phyloP scores from a whole-genome alignment of 1,284 basidiomycete genomes.

The Calocybe gambosa region DNA sequence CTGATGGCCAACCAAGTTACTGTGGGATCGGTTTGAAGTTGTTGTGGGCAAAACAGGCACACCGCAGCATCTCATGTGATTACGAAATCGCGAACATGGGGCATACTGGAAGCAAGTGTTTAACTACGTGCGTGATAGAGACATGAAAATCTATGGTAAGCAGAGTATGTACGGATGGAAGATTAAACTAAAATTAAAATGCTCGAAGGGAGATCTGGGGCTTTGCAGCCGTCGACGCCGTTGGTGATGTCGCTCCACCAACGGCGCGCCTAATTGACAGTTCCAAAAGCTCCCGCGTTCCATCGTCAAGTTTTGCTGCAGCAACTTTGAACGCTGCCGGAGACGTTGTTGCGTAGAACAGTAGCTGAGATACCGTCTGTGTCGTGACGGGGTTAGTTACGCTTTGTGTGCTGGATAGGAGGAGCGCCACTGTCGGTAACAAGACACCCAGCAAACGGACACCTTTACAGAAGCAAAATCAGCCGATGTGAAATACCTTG shows the following conservation, averaged over 20 bases:
- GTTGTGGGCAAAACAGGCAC: too few species aligned
- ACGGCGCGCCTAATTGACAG: slow-evolving; percentile 74
- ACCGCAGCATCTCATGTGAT: too few species aligned
- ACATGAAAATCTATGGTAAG: too few species aligned
- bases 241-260: slow-evolving; percentile 34
- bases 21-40: too few species aligned
- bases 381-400: slow-evolving; percentile 47
- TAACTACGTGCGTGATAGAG: not conserved
- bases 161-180: too few species aligned
- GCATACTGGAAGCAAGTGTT: not conserved
- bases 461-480: slow-evolving; percentile 32
- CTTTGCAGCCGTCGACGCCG: slow-evolving; percentile 37
- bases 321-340: slow-evolving; percentile 86
- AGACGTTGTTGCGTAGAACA: slow-evolving; percentile 70
- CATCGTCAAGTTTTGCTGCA: slow-evolving; percentile 60
- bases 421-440: slow-evolving; percentile 72
- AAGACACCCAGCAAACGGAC: slow-evolving; percentile 70
- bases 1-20: too few species aligned
- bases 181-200: slow-evolving; percentile 32
- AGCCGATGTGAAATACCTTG: not conserved
- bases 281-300: slow-evolving; percentile 65
- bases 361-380: slow-evolving; percentile 67
- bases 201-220: slow-evolving; percentile 78
- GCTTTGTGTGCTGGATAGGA: slow-evolving; percentile 55
- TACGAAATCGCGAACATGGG: not conserved